phyloP scores from a whole-genome alignment of 2,329 filamentous ascomycete species.

The Trichoderma gracile region DNA sequence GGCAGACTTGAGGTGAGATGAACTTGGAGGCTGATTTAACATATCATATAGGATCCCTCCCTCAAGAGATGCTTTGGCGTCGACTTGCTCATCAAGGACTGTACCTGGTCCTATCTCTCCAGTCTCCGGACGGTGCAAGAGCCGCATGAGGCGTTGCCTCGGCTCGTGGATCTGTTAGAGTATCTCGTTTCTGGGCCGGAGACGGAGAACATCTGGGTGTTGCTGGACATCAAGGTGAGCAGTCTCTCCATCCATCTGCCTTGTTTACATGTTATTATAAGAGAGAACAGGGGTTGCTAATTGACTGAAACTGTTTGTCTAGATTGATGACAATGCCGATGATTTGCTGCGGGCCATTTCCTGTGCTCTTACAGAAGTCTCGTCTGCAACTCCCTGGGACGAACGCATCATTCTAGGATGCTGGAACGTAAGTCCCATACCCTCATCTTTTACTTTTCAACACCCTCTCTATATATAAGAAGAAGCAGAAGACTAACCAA shows the following conservation, averaged over 20 bases:
- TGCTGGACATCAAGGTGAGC: constrained; percentile 83
- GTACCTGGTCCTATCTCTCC: constrained; percentile 72
- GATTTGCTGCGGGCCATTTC: constrained; percentile 71
- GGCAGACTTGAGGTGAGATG: no score
- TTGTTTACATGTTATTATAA: not conserved
- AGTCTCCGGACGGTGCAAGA: constrained; percentile 65
- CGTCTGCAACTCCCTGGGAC: constrained; percentile 61
- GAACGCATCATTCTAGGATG: constrained; percentile 75
- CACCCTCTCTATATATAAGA: no score
- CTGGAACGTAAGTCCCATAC: constrained; percentile 64
- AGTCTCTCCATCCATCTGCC: no score
- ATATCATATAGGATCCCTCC: constrained; percentile 60
- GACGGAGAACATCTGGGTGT: constrained; percentile 69
- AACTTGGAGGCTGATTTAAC: not conserved
- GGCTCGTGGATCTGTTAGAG: constrained; percentile 70
- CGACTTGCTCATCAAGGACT: constrained; percentile 71
- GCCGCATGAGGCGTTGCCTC: constrained; percentile 71
- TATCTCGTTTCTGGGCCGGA: constrained; percentile 61
- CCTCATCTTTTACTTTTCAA: not conserved
- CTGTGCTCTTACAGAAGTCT: constrained; percentile 58
- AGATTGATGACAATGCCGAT: constrained; percentile 70
- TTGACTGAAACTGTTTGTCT: not conserved
- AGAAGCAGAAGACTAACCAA: no score
- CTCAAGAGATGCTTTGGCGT: constrained; percentile 80
- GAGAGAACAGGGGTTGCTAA: not conserved